Conservation (phyloP, 768 basidiomycete species). For the Pleurotus eryngii region DNA sequence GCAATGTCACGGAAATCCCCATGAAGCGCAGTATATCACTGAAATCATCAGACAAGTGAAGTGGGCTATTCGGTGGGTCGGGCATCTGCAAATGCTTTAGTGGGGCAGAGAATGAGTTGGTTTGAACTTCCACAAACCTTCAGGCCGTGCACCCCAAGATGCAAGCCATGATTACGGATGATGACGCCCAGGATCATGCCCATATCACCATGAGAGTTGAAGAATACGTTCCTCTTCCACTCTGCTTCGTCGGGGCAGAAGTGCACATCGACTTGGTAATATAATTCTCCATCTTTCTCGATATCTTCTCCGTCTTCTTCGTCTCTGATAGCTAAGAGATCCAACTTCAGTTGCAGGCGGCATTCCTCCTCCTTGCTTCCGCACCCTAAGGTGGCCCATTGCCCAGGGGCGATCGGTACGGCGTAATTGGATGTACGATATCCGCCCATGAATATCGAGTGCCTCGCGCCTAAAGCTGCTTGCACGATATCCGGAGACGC, state of each 20-base stretch:
- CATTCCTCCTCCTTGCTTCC: constrained; percentile 24
- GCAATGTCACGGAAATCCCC: constrained; percentile 50
- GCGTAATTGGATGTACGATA: constrained; percentile 66
- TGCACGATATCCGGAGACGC: constrained; percentile 35
- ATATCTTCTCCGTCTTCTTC: not conserved
- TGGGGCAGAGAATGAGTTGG: not conserved
- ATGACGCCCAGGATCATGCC: constrained; percentile 67
- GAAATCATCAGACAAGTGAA: constrained; percentile 49
- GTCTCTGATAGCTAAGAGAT: not conserved
- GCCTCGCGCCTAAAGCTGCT: constrained; percentile 42
- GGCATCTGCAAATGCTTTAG: constrained; percentile 25
- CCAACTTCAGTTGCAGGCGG: constrained; percentile 20
- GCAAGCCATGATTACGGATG: constrained; percentile 47
- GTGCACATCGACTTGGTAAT: constrained; percentile 56
- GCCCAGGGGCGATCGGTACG: constrained; percentile 35
- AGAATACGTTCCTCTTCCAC: constrained; percentile 49
- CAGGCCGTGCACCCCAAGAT: constrained; percentile 50
- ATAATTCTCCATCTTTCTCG: not conserved
- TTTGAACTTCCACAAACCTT: constrained; percentile 38
- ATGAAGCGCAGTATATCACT: constrained; percentile 52
- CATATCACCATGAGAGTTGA: constrained; percentile 67
- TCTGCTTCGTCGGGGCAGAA: constrained; percentile 50
- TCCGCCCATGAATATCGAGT: constrained; percentile 44
- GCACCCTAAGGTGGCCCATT: constrained; percentile 33
- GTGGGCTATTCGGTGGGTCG: constrained; percentile 39